Percentiles rank a stretch among this genome's conserved stretches.
Conservation (phyloP, 2,329 filamentous ascomycete genomes). For the Arthrobotrys entomopaga region DNA sequence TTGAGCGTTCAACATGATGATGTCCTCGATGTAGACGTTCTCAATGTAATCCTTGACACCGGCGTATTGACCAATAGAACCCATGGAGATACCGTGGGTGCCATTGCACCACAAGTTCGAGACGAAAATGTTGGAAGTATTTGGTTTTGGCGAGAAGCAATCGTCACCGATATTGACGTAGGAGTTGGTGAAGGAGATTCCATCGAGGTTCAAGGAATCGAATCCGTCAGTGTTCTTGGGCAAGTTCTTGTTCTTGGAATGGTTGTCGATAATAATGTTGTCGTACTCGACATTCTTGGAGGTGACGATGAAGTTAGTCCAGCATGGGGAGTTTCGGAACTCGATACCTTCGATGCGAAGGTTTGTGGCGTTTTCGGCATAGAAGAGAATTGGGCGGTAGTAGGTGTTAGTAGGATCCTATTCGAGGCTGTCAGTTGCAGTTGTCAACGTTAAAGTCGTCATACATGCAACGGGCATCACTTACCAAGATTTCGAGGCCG, state of each 20-base stretch:
- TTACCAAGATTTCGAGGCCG: constrained; percentile 61
- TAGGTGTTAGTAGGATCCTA: constrained; percentile 68
- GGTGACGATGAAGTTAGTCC: constrained; percentile 72
- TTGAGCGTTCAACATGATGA: constrained; percentile 68
- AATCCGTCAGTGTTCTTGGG: constrained; percentile 74
- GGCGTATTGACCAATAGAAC: constrained; percentile 69
- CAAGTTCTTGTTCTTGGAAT: constrained; percentile 66
- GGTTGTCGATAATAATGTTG: constrained; percentile 68
- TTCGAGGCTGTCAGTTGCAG: not conserved
- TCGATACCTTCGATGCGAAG: constrained; percentile 70
- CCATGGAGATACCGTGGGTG: constrained; percentile 70
- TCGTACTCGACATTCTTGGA: constrained; percentile 69
- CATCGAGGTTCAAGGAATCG: constrained; percentile 70
- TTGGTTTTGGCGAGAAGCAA: constrained; percentile 72
- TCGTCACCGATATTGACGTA: constrained; percentile 70
- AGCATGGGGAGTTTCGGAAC: constrained; percentile 71
- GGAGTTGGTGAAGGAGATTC: constrained; percentile 66
- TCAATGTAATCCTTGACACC: constrained; percentile 69
- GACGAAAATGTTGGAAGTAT: constrained; percentile 69
- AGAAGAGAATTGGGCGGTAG: constrained; percentile 70
- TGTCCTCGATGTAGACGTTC: constrained; percentile 70
- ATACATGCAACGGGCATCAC: constrained; percentile 17
- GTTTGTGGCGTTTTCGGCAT: constrained; percentile 71
- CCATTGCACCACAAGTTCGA: constrained; percentile 72
- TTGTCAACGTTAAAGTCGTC: not conserved